These are phyloP conservation scores for Przewalskia tangutica DNA, from an alignment of 257 asterid species.

Conservation along the genomic window DNA sequence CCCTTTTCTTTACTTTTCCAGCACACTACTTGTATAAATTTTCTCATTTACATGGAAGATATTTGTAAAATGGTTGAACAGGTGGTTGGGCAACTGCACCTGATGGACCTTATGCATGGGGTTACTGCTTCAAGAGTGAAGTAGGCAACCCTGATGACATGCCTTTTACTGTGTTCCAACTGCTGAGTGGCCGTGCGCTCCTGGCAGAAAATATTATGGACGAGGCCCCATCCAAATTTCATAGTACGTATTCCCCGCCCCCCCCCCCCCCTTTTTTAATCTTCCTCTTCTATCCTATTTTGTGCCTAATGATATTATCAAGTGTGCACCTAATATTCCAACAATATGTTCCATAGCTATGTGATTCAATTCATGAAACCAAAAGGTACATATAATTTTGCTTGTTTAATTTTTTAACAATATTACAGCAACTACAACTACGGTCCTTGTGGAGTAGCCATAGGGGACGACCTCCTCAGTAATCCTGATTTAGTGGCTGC, in stretches of 20 bases:
- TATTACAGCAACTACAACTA: constrained; percentile 21
- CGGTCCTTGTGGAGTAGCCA: constrained; percentile 19
- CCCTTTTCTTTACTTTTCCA: background rate
- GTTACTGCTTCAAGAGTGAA: constrained; percentile 19
- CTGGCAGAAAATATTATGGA: constrained; percentile 11
- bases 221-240: constrained; percentile 22
- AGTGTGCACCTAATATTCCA: no score
- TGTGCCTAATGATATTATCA: no score
- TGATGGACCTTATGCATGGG: constrained; percentile 25
- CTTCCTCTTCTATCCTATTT: no score
- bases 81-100: constrained; percentile 17
- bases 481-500: constrained; percentile 23
- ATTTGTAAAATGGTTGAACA: background rate
- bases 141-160: background rate
- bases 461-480: constrained; percentile 12
- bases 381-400: no score
- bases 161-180: background rate
- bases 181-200: constrained; percentile 12
- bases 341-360: no score
- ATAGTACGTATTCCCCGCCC: constrained; percentile 3
- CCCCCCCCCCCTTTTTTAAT: no score
- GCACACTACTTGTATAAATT: background rate
- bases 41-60: background rate
- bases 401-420: background rate
- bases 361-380: no score